phyloP scores from a whole-genome alignment of 306 rosid genomes.

The Begonia masoniana region DNA sequence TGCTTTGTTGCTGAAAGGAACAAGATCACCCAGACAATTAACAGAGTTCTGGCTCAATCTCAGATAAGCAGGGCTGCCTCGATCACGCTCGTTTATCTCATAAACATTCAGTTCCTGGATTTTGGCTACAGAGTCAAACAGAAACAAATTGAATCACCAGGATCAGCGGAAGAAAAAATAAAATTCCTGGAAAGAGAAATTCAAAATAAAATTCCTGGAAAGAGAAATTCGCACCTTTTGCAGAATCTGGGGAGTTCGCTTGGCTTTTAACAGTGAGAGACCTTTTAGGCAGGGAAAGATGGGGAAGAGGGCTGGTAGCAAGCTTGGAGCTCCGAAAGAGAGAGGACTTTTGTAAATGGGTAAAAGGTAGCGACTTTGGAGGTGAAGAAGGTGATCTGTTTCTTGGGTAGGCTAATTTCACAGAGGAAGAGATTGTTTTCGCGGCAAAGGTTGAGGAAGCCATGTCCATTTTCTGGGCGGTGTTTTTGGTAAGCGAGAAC shows the following conservation, averaged over 20 bases:
- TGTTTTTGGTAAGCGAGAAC: not conserved
- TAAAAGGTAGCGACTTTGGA: not conserved
- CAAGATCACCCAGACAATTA: conserved; percentile 61
- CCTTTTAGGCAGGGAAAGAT: conserved; percentile 11
- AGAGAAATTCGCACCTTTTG: conserved; percentile 4
- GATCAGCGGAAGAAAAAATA: not conserved
- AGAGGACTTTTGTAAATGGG: conserved; percentile 12
- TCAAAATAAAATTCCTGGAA: not conserved
- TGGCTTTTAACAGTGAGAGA: conserved; percentile 36
- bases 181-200: too few species aligned
- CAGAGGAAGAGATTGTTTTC: not conserved
- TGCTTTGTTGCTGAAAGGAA: conserved; percentile 63
- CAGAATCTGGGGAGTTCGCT: conserved; percentile 17
- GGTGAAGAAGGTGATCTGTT: not conserved
- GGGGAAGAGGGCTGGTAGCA: conserved; percentile 4
- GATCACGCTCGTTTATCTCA: conserved; percentile 63
- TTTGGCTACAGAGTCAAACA: conserved; percentile 18
- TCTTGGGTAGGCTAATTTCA: not conserved
- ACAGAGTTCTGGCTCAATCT: conserved; percentile 46
- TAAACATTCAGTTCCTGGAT: conserved; percentile 52
- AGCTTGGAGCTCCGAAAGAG: conserved; percentile 21
- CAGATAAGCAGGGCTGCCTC: conserved; percentile 59
- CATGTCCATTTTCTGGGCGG: not conserved
- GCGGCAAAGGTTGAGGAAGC: not conserved
- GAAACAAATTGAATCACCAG: not conserved